Evolutionary conservation across 1,139 yeast genomes (phyloP).

Genomic region (Suhomyces guaymorum): DNA sequence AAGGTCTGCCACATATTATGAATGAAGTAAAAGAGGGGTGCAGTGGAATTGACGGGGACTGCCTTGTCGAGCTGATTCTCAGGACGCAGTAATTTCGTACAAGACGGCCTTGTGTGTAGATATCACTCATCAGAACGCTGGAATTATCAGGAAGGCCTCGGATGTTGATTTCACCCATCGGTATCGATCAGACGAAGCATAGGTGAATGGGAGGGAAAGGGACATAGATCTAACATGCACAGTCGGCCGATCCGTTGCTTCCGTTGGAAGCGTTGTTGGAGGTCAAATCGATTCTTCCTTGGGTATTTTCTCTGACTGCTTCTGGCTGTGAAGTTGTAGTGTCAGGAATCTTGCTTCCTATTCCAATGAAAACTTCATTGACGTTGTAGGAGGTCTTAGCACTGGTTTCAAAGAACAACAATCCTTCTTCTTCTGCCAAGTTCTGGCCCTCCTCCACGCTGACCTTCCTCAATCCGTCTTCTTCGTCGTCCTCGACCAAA

Average conservation of each 20-base stretch:
- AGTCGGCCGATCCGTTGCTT: conserved; percentile 14
- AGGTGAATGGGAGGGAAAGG: too few relatives aligned
- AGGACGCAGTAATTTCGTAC: too few relatives aligned
- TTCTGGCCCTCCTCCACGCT: conserved; percentile 81
- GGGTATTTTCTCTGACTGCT: conserved; percentile 7
- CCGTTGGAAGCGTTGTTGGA: conserved; percentile 8
- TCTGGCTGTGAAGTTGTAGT: conserved; percentile 7
- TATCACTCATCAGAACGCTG: too few relatives aligned
- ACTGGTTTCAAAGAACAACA: conserved; percentile 86
- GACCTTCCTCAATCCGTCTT: conserved; percentile 65
- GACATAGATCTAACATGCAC: conserved; percentile 18
- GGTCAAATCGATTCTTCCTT: conserved; percentile 22
- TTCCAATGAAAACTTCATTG: conserved; percentile 73
- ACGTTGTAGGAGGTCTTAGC: conserved; percentile 91
- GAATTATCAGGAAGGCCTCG: too few relatives aligned
- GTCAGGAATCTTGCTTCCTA: conserved; percentile 78
- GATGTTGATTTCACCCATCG: too few relatives aligned
- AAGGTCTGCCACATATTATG: too few relatives aligned
- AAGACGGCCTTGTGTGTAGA: too few relatives aligned
- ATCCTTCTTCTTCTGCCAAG: conserved; percentile 69
- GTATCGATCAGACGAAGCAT: too few relatives aligned
- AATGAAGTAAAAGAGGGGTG: too few relatives aligned
- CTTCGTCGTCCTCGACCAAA: conserved; percentile 43
- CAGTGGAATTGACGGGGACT: too few relatives aligned
- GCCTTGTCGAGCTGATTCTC: too few relatives aligned